These are phyloP conservation scores for Penicillium dipodomyicola DNA, from an alignment of 495 filamentous ascomycete genomes.

Conservation along the genomic window DNA sequence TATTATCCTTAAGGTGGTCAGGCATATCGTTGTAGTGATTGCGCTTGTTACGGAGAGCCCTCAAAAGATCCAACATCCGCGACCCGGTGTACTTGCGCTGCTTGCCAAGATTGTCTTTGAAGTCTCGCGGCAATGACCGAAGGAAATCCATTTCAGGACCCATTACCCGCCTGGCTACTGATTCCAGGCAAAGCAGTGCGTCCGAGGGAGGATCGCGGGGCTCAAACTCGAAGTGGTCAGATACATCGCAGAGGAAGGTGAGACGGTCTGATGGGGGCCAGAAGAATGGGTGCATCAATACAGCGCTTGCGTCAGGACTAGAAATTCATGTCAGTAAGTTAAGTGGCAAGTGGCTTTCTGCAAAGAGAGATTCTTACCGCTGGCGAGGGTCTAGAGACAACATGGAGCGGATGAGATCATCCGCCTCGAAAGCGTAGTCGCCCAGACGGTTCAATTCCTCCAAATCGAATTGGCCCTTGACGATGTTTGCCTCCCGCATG, in stretches of 20 bases:
- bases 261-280: conserved; percentile 86
- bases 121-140: conserved; percentile 67
- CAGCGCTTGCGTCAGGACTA: conserved; percentile 66
- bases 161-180: conserved; percentile 49
- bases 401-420: conserved; percentile 84
- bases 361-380: conserved; percentile 40
- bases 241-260: conserved; percentile 86
- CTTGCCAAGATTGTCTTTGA: conserved; percentile 84
- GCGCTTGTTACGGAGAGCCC: conserved; percentile 91
- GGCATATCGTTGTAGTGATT: conserved; percentile 93
- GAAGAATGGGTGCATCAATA: conserved; percentile 94
- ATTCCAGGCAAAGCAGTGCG: conserved; percentile 63
- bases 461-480: conserved; percentile 77
- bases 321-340: conserved; percentile 1
- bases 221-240: conserved; percentile 93
- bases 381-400: conserved; percentile 65
- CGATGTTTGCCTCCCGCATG: conserved; percentile 95
- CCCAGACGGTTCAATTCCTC: conserved; percentile 67
- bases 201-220: conserved; percentile 72
- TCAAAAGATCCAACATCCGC: conserved; percentile 78
- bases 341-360: no score
- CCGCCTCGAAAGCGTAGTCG: conserved; percentile 80
- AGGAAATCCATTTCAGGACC: conserved; percentile 72
- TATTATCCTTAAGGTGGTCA: conserved; percentile 68
- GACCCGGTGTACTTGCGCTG: conserved; percentile 91